A percentile compares a stretch with the other conserved stretches of the same genome.
Evolutionary conservation across 768 basidiomycete species (phyloP).

Genomic region (Lepiota subincarnata): DNA sequence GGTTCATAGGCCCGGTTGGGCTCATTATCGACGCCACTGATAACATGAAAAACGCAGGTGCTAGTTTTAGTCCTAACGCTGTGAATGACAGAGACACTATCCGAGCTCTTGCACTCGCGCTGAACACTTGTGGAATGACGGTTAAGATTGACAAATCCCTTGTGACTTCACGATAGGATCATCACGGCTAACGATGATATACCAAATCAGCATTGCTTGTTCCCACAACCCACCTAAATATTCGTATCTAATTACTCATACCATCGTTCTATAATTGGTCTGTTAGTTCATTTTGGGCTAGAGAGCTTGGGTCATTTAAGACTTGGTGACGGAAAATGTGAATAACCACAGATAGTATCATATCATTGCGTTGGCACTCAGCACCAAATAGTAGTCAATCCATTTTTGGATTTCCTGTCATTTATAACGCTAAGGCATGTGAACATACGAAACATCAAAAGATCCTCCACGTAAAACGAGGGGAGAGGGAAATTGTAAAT

Average conservation of each 20-base stretch:
- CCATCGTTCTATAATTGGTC: constrained; percentile 7
- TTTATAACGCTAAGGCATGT: too few species aligned
- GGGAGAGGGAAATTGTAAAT: too few species aligned
- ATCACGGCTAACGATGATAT: neutral
- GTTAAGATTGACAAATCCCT: neutral
- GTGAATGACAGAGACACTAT: constrained; percentile 5
- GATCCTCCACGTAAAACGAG: too few species aligned
- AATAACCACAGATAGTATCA: too few species aligned
- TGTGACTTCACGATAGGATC: neutral
- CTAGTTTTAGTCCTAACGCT: neutral
- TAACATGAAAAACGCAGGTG: neutral
- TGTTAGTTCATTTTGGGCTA: neutral
- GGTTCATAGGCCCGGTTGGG: neutral
- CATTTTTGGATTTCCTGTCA: too few species aligned
- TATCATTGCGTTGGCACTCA: too few species aligned
- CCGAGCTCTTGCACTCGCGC: neutral
- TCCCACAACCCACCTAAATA: neutral
- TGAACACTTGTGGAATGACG: constrained; percentile 1
- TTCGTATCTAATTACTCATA: neutral
- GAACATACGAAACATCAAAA: too few species aligned
- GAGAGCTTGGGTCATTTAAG: too few species aligned
- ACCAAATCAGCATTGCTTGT: neutral
- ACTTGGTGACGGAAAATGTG: too few species aligned
- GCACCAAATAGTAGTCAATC: too few species aligned
- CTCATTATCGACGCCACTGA: neutral